A percentile compares a stretch with the other conserved stretches of the same genome.
phyloP scores from a whole-genome alignment of 176 grass and related monocot genomes.

The Cocos nucifera region DNA sequence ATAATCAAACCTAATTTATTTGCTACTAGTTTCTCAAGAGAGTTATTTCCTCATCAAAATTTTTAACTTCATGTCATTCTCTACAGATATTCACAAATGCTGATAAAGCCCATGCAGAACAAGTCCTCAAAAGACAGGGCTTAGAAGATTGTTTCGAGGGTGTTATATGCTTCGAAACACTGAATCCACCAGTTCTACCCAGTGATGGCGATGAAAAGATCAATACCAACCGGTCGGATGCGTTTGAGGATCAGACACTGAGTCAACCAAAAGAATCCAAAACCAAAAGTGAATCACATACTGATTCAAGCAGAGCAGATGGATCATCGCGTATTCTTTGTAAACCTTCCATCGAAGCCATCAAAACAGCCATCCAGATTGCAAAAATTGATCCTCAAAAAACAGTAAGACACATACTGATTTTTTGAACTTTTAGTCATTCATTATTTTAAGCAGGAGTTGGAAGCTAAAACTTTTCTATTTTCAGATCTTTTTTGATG shows the following conservation, averaged over 20 bases:
- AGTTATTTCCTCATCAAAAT: too few relatives aligned
- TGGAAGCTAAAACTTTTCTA: background rate
- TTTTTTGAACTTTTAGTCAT: too few relatives aligned
- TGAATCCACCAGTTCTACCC: slow-evolving; percentile 26
- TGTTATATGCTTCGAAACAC: slow-evolving; percentile 68
- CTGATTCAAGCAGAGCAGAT: background rate
- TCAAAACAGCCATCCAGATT: slow-evolving; percentile 42
- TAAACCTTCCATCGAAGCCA: slow-evolving; percentile 57
- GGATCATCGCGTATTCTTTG: slow-evolving; percentile 35
- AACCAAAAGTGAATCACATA: slow-evolving; percentile 5
- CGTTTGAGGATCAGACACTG: background rate
- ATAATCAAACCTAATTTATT: too few relatives aligned
- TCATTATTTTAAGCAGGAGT: too few relatives aligned
- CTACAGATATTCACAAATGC: slow-evolving; percentile 62
- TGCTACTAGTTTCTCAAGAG: too few relatives aligned
- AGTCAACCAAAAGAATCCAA: background rate
- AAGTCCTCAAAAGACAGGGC: slow-evolving; percentile 40
- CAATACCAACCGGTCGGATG: background rate
- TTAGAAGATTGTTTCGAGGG: slow-evolving; percentile 55
- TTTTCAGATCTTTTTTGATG: slow-evolving; percentile 61
- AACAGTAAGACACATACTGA: slow-evolving; percentile 24
- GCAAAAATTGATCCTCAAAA: slow-evolving; percentile 40
- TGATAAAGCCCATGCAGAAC: slow-evolving; percentile 36
- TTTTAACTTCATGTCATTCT: background rate
- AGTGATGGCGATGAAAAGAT: background rate